Evolutionary conservation across 106 monocot species (phyloP).

Genomic region (Dendrobium huoshanense): DNA sequence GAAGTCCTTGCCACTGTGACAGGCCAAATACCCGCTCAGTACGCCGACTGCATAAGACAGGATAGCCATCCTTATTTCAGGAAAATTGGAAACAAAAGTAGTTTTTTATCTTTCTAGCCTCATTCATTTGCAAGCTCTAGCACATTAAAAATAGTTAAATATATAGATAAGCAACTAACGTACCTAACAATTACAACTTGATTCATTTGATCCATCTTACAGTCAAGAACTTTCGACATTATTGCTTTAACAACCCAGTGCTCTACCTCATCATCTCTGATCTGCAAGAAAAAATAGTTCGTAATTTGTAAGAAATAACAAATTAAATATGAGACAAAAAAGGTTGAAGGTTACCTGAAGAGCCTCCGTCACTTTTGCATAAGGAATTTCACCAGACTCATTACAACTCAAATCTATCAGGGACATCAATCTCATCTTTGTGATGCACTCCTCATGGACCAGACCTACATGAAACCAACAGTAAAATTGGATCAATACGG

Average conservation of each 20-base stretch:
- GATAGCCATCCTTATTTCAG: background rate
- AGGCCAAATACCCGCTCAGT: conserved; percentile 76
- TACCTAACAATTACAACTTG: conserved; percentile 80
- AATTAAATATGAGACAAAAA: background rate
- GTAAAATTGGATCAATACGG: background rate
- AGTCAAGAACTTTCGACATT: conserved; percentile 63
- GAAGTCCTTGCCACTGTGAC: conserved; percentile 70
- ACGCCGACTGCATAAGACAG: conserved; percentile 51
- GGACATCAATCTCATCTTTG: conserved; percentile 86
- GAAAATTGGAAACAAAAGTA: background rate
- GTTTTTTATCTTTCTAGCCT: background rate
- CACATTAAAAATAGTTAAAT: background rate
- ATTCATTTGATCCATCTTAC: conserved; percentile 95
- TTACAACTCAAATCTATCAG: conserved; percentile 68
- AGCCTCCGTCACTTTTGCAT: conserved; percentile 61
- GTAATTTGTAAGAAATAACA: background rate
- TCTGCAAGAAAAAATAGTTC: conserved; percentile 22
- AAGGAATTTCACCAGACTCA: conserved; percentile 58
- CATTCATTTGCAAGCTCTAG: background rate
- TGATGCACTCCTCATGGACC: conserved; percentile 82
- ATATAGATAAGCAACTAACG: background rate
- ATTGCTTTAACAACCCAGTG: conserved; percentile 92
- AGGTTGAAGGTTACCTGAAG: conserved; percentile 45
- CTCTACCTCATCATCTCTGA: conserved; percentile 85
- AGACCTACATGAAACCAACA: conserved; percentile 37